Evolutionary conservation across 257 asterid species (phyloP), one percentile per base, ranked within the genome.

Genomic region (Nicotiana tomentosiformis): DNA sequence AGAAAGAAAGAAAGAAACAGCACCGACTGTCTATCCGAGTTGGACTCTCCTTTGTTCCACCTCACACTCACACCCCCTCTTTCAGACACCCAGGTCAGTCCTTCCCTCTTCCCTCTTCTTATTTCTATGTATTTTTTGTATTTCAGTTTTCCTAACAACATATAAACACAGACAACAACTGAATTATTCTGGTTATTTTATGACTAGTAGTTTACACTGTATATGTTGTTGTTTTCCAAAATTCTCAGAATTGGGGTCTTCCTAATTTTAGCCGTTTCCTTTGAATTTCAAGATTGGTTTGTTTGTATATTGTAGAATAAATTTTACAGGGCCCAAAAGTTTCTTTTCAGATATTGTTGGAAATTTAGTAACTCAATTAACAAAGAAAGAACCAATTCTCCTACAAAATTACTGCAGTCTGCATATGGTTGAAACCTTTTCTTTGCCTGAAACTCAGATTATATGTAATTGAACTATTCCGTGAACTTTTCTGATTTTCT

Each of bases 21-120:
- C 10, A 57, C 29, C 7, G 68, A 70, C 35, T 78, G 68, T 79
- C 35, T 78, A 60, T 82, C 88, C 84, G 74, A 85, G 86, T 85
- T 85, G 88, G 88, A 85, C 82, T 79, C 81, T 65, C 77, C 64
- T 16, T 56, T 56, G 82, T 66, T 85, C 88, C 86, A 85, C 88
- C 88, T 85, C 88, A 85, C 37, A 64, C 83, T 11, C 74, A 57
- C 61, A 37, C 46, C 68, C 23, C 8, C 15, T 66, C 32, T 12
- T 23, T 37, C 83, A 29, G 80, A 76, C 72, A 46, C 10, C 26
- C 86, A 74, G 70, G 86, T 66, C 65, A 43, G 68, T 84, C 80
- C 79, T 85, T 70, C 74, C 80, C 65, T 53, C 82, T 78, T 23
- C 26, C 80, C 67, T 70, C 82, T 64, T 87, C 56, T 60, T 49